Percentiles rank a stretch among this genome's conserved stretches.
Conservation (phyloP, 331 rosid genomes). For the Spiraea crenata region DNA sequence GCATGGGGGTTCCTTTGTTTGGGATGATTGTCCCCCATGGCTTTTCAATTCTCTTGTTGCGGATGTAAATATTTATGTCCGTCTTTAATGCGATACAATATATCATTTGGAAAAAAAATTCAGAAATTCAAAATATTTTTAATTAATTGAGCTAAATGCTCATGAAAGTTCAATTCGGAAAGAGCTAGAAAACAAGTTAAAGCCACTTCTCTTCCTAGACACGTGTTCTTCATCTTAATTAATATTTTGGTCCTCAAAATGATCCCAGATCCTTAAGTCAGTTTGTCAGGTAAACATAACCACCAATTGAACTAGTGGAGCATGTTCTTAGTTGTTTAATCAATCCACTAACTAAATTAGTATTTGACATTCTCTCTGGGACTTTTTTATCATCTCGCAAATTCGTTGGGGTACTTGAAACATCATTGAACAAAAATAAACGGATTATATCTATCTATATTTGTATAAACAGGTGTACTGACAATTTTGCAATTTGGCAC, state of each 20-base stretch:
- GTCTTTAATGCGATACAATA: too few relatives aligned
- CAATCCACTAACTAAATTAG: background rate
- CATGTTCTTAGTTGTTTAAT: slow-evolving; percentile 4
- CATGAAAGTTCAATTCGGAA: too few relatives aligned
- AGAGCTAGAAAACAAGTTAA: too few relatives aligned
- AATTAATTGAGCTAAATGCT: too few relatives aligned
- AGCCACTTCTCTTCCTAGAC: background rate
- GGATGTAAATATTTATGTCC: too few relatives aligned
- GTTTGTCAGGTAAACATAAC: background rate
- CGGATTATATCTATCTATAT: slow-evolving; percentile 13
- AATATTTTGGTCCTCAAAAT: background rate
- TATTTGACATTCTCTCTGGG: slow-evolving; percentile 11
- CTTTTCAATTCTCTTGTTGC: too few relatives aligned
- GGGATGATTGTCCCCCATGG: too few relatives aligned
- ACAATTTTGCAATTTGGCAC: too few relatives aligned
- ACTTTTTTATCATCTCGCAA: background rate
- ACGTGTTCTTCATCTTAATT: background rate
- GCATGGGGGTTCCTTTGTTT: too few relatives aligned
- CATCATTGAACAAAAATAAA: background rate
- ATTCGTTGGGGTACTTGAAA: slow-evolving; percentile 6
- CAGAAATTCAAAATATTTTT: too few relatives aligned
- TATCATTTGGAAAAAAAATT: too few relatives aligned
- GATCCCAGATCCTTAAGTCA: background rate
- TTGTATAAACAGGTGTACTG: too few relatives aligned
- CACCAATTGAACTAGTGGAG: background rate